Conservation (phyloP, 2,329 filamentous ascomycete genomes). For the Fusarium aywerte region DNA sequence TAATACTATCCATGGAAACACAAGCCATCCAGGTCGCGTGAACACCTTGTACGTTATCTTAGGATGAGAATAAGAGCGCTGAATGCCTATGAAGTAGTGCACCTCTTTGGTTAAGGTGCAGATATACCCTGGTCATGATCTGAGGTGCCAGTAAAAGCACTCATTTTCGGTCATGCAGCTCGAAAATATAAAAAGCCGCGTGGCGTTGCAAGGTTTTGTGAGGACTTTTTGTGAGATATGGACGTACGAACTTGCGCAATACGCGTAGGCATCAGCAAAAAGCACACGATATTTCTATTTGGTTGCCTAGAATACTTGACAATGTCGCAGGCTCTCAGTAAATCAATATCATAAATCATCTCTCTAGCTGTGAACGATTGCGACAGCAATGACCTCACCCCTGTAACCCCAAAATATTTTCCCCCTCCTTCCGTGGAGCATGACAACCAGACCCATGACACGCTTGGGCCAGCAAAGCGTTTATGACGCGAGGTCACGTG, state of each 20-base stretch:
- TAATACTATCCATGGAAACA: not conserved
- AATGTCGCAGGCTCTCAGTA: not conserved
- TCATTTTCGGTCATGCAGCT: slow-evolving; percentile 16
- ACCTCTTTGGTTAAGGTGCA: not conserved
- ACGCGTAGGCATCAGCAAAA: slow-evolving; percentile 11
- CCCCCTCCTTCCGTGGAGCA: slow-evolving; percentile 23
- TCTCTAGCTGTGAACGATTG: slow-evolving; percentile 6
- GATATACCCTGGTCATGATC: not conserved
- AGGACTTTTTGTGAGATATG: slow-evolving; percentile 26
- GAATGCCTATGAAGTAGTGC: not conserved
- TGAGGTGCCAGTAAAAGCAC: slow-evolving; percentile 18
- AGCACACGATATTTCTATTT: not conserved
- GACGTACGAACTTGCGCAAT: slow-evolving; percentile 15
- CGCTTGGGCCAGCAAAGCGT: slow-evolving; percentile 40
- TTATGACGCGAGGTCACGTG: slow-evolving; percentile 53
- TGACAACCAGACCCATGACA: slow-evolving; percentile 25
- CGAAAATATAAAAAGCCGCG: slow-evolving; percentile 35
- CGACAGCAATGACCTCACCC: slow-evolving; percentile 29
- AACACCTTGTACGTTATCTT: slow-evolving; percentile 1
- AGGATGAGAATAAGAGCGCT: not conserved
- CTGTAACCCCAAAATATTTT: slow-evolving; percentile 29
- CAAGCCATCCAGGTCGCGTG: slow-evolving; percentile 19
- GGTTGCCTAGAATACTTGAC: slow-evolving; percentile 1
- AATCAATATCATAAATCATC: not conserved
- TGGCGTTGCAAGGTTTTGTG: slow-evolving; percentile 45